Percentiles rank a stretch among this genome's conserved stretches.
These are phyloP conservation scores for Prototheca wickerhamii DNA, from an alignment of 163 green algal genomes.

Conservation along the genomic window DNA sequence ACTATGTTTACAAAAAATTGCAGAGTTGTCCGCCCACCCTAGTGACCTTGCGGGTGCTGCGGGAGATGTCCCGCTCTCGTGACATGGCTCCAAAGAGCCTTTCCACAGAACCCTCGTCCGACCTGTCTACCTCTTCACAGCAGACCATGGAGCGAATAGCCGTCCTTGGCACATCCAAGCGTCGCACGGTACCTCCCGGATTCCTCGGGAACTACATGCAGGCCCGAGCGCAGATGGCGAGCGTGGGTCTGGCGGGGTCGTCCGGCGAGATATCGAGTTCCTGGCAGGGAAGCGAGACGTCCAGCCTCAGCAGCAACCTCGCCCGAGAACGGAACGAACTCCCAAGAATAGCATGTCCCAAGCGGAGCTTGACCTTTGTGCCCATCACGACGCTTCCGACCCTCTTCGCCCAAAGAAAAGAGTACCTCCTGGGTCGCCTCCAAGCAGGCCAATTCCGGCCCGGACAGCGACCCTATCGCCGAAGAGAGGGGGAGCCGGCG, in stretches of 20 bases:
- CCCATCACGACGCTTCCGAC: slow-evolving; percentile 15
- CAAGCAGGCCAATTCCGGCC: slow-evolving; percentile 2
- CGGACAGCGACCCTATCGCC: slow-evolving; percentile 12
- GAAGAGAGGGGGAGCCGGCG: slow-evolving; percentile 7
- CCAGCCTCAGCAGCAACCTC: background rate
- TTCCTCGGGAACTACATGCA: slow-evolving; percentile 11
- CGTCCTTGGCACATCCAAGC: background rate
- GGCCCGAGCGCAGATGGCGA: slow-evolving; percentile 4
- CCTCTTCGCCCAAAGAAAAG: slow-evolving; percentile 25
- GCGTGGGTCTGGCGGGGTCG: slow-evolving; percentile 1
- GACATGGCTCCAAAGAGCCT: background rate
- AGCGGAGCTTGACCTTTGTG: slow-evolving; percentile 1
- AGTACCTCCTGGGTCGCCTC: slow-evolving; percentile 13
- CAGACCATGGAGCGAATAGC: background rate
- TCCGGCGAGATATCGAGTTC: background rate
- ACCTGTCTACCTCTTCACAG: background rate
- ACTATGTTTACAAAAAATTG: too few relatives aligned
- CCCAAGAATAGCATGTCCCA: too few relatives aligned
- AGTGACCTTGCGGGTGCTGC: too few relatives aligned
- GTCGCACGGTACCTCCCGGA: slow-evolving; percentile 14
- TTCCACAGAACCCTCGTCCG: background rate
- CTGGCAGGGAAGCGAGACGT: background rate
- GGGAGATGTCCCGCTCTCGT: too few relatives aligned
- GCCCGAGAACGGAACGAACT: too few relatives aligned
- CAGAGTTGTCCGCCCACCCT: too few relatives aligned